These are phyloP conservation scores for Heritiera littoralis DNA, from an alignment of 345 rosid species.

Conservation along the genomic window DNA sequence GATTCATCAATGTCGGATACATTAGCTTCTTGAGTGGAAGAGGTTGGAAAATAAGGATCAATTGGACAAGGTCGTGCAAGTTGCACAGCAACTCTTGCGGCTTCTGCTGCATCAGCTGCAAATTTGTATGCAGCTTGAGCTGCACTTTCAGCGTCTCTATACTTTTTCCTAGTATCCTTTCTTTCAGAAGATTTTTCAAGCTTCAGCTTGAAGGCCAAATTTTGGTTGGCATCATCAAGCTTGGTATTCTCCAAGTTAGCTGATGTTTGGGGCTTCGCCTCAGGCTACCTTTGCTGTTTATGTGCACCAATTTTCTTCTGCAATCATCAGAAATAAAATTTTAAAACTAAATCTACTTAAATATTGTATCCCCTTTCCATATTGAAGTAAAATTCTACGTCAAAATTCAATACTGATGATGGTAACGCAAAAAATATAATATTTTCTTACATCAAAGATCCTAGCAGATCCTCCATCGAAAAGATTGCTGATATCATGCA, in stretches of 20 bases:
- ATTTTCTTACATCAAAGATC: neutral
- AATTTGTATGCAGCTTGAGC: slow-evolving; percentile 11
- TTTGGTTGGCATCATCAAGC: neutral
- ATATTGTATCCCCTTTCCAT: no score
- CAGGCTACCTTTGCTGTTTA: neutral
- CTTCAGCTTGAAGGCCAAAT: neutral
- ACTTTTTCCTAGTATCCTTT: neutral
- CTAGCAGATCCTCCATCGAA: neutral
- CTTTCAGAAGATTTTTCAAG: neutral
- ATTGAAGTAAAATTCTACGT: neutral
- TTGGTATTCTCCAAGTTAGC: neutral
- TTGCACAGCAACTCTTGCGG: slow-evolving; percentile 12
- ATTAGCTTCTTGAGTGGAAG: neutral
- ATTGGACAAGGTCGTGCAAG: neutral
- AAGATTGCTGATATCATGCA: neutral
- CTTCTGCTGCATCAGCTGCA: slow-evolving; percentile 17
- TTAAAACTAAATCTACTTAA: neutral
- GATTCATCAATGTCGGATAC: neutral
- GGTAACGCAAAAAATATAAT: neutral
- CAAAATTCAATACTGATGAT: neutral
- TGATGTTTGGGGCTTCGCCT: neutral
- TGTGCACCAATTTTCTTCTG: slow-evolving; percentile 3
- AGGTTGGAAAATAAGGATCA: neutral
- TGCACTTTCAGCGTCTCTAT: neutral
- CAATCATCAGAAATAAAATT: neutral